phyloP scores from a whole-genome alignment of 306 rosid genomes.

The Aeschynomene evenia region DNA sequence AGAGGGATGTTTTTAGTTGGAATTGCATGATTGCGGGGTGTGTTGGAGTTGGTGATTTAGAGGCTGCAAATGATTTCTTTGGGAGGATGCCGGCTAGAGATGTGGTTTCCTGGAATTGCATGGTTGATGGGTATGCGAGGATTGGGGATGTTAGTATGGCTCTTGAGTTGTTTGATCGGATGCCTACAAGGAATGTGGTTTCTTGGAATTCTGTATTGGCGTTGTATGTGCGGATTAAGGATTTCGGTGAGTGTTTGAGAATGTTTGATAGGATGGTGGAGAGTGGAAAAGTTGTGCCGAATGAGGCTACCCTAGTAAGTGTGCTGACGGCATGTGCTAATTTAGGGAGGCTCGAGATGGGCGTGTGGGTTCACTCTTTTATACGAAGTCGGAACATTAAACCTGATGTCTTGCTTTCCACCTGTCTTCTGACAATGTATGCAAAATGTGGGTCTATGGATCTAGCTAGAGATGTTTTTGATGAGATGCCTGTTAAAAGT shows the following conservation, averaged over 20 bases:
- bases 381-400: constrained; percentile 34
- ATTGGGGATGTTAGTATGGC: constrained; percentile 42
- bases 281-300: constrained; percentile 45
- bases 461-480: constrained; percentile 55
- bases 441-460: constrained; percentile 65
- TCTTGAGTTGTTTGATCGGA: constrained; percentile 38
- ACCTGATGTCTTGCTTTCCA: constrained; percentile 57
- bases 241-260: constrained; percentile 48
- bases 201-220: constrained; percentile 66
- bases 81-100: constrained; percentile 45
- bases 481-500: constrained; percentile 51
- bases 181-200: constrained; percentile 46
- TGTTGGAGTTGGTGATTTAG: constrained; percentile 45
- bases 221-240: constrained; percentile 39
- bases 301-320: constrained; percentile 66
- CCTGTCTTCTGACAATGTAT: constrained; percentile 64
- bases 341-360: constrained; percentile 54
- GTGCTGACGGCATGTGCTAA: constrained; percentile 61
- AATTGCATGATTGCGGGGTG: constrained; percentile 54
- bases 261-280: constrained; percentile 54
- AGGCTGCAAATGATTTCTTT: constrained; percentile 47
- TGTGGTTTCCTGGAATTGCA: constrained; percentile 60
- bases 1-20: constrained; percentile 56
- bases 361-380: constrained; percentile 54
- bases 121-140: constrained; percentile 66